Base-by-base conservation (phyloP, 192 early-diverging fungal species). In the Mortierella alpina region DNA sequence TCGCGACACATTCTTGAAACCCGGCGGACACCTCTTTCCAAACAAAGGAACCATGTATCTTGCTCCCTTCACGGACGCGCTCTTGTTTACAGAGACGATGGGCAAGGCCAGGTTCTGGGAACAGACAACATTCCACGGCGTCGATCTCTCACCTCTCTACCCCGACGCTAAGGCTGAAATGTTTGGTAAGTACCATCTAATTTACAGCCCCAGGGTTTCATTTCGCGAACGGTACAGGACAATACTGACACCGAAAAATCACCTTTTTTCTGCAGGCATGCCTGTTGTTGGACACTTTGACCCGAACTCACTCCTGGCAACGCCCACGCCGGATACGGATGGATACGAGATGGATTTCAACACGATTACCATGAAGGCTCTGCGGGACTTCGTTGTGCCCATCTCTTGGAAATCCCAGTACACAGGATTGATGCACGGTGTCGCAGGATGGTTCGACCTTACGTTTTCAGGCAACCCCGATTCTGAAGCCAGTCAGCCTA, bases 371-470 rank as follows among this genome's bases (percentile, higher is more conserved):
- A 75, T 95, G 57, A 86, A 88, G 31, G 92, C 93, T 23, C 82
- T 99, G 18, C 86, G 93, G 63, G 92, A 96, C 77, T 92, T 99
- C 53, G 85, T 88, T 8, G 92, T 99, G 18, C 96, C 96, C 0
- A 90, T 98, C 75, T 74, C 80, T 22, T 98, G 95, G 96, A 84
- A 83, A 31, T 82, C 92, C 31, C 84, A 86, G 57, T 97, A 94
- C 65, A 99, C 98, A 0, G 97, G 96, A 2, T 63, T 97, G 48
- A 90, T 97, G 84, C 96, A 97, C 64, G 98, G 98, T 15, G 89
- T 99, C 22, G 96, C 93, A 47, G 95, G 96, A 47, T 99, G 98
- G 98, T 99, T 99, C 72, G 96, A 99, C 83, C 88, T 99, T 57
- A 86, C 82, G 50, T 98, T 91, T 86, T 89, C 87, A 14, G 90